Conservation (phyloP, 148 eudicot genomes). For the Camellia japonica region DNA sequence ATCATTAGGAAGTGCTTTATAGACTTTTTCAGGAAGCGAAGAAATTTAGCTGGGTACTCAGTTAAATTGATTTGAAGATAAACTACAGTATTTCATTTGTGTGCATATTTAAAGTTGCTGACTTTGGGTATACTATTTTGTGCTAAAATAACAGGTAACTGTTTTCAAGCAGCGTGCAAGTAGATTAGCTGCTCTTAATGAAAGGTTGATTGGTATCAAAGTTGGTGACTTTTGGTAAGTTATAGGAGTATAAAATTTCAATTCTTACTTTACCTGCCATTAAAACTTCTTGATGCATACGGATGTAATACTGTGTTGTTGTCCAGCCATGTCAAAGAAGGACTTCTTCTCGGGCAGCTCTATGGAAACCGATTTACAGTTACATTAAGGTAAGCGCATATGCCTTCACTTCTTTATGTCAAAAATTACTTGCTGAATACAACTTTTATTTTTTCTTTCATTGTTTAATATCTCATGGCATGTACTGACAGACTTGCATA, state of each 20-base stretch:
- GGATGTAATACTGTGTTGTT: conserved; percentile 24
- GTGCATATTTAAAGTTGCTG: not conserved
- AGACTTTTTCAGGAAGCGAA: not conserved
- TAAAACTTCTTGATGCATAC: not conserved
- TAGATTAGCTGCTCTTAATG: conserved; percentile 78
- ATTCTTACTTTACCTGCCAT: conserved; percentile 17
- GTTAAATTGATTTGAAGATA: not conserved
- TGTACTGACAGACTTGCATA: conserved; percentile 19
- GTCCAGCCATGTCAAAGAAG: conserved; percentile 84
- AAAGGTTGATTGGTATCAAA: conserved; percentile 80
- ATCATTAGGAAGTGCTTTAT: not conserved
- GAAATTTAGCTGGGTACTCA: not conserved
- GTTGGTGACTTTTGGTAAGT: conserved; percentile 91
- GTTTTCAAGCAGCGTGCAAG: conserved; percentile 81
- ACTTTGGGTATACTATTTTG: conserved; percentile 18
- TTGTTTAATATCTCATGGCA: not conserved
- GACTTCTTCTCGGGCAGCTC: conserved; percentile 89
- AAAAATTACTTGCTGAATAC: not conserved
- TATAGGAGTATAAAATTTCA: not conserved
- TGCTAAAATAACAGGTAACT: conserved; percentile 58
- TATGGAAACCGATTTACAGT: conserved; percentile 85
- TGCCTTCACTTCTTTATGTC: not conserved
- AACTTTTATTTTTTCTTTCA: not conserved
- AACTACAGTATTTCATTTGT: not conserved
- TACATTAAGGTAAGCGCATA: conserved; percentile 58